Evolutionary conservation across 2,329 filamentous ascomycete genomes (phyloP), one percentile per base, ranked within the genome.

Genomic region (Monilinia aucupariae): DNA sequence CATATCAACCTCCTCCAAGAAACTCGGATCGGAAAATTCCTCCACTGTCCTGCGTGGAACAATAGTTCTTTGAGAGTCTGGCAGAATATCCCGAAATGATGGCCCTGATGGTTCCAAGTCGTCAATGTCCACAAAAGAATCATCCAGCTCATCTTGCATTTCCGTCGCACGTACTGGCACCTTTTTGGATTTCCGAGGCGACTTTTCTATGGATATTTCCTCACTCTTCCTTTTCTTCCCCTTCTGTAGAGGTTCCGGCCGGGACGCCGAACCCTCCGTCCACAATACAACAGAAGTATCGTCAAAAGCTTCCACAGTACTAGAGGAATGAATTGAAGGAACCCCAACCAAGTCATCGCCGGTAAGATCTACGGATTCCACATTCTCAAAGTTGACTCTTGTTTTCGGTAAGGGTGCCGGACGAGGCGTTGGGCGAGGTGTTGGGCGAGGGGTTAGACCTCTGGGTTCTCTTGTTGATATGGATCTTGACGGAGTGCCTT

Each of bases 321-420:
- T 70, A 25, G 70, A 71, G 20, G 68, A 64, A 30, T 64, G 66
- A 9, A 62, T 51, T 3, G 45, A 43, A 22, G 60, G 51, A 32
- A 39, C 43, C 15, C 41, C 59, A 27, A 48, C 61, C 27, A 56
- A 47, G 53, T 61, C 66, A 52, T 74, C 72, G 4, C 67, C 68
- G 37, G 73, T 74, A 22, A 74, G 61, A 64, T 75, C 73, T 34
- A 75, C 66, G 0, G 71, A 69, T 43, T 74, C 71, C n/a, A 72
- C 52, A 22, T 58, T 34, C 64, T n/a, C 66, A 55, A 34, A 59
- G 48, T 25, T 68, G 68, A 60, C 39, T 41, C 64, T 66, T 48
- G 49, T 61, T 30, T 51, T 72, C 68, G 65, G 71, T 69, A 62
- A 70, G 50, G 66, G 76, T 58, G 66, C 76, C 68, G 70, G 74